Percentiles rank a stretch among this genome's conserved stretches.
Evolutionary conservation across 495 filamentous ascomycete species (phyloP).

Genomic region (Aspergillus bridgeri): DNA sequence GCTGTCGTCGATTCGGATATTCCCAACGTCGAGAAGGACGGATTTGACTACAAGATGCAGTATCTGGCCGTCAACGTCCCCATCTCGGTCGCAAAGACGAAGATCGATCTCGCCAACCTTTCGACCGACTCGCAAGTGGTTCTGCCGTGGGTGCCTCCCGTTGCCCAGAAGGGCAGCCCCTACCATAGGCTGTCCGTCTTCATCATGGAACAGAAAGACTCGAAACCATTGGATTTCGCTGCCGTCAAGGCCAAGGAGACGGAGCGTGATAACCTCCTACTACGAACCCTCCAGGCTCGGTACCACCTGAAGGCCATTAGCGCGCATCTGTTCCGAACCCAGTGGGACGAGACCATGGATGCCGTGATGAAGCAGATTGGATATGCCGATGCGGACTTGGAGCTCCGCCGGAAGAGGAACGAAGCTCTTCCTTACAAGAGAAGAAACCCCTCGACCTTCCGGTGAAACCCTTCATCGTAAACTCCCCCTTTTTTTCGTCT

Average conservation of each 20-base stretch:
- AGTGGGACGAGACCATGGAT: slow-evolving; percentile 84
- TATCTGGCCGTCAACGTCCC: slow-evolving; percentile 72
- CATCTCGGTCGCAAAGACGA: slow-evolving; percentile 52
- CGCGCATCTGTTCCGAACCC: slow-evolving; percentile 77
- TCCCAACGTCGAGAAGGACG: slow-evolving; percentile 71
- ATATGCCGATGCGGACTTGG: slow-evolving; percentile 71
- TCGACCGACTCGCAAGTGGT: slow-evolving; percentile 59
- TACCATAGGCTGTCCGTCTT: slow-evolving; percentile 87
- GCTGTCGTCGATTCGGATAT: slow-evolving; percentile 90
- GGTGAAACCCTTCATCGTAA: slow-evolving; percentile 23
- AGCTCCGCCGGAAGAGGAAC: slow-evolving; percentile 73
- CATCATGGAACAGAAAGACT: slow-evolving; percentile 72
- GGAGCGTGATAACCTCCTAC: slow-evolving; percentile 61
- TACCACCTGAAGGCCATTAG: slow-evolving; percentile 71
- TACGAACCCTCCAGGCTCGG: slow-evolving; percentile 68
- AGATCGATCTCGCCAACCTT: slow-evolving; percentile 50
- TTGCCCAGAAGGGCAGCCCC: slow-evolving; percentile 82
- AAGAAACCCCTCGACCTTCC: slow-evolving; percentile 46
- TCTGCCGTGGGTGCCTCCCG: slow-evolving; percentile 79
- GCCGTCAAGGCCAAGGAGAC: slow-evolving; percentile 51
- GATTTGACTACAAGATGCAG: slow-evolving; percentile 77
- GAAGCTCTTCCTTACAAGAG: slow-evolving; percentile 56
- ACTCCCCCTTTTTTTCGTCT: slow-evolving; percentile 14
- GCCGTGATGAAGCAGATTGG: slow-evolving; percentile 80
- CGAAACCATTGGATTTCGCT: slow-evolving; percentile 55